Base-by-base conservation (phyloP, 352 stramenopile species). In the Pythium aristosporum region DNA sequence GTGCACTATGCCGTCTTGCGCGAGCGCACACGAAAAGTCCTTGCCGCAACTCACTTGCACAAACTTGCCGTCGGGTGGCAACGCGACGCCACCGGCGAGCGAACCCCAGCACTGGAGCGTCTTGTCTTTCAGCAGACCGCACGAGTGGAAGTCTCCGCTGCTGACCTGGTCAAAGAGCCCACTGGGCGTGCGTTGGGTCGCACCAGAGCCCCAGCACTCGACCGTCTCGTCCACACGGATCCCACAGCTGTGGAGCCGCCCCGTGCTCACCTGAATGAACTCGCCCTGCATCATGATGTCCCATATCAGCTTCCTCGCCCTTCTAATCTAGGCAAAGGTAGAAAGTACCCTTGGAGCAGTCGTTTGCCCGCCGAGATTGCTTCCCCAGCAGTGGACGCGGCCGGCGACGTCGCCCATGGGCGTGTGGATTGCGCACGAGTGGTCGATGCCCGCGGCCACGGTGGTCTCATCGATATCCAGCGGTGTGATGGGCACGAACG, bases 161-260 rank as follows among this genome's bases (percentile, higher is more conserved):
- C 81, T 92, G 66, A 96, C 82, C 66, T 94, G 85, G 37, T 89
- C 77, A 61, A 92, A 96, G 4, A 91, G 65, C 5, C 87, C 87
- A 30, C 74, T 69, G 12, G 86, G 86, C 10, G 67, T 76, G 55
- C 72, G 75, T 21, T 76, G 65, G 2, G 80, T 73, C 0, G 80
- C 77, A 2, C 80, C 77, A 6, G 75, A 56, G 44, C 87, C 87
- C 87, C 87, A 96, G 63, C 87, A 96, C 57, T 81, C 70, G 41
- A 95, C 56, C 8, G 79, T 88, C 73, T 95, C 85, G 48, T 93
- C 85, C 21, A 91, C 75, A 16, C 70, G 80, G 30, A 95, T 71
- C 20, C 81, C 87, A 47, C 87, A 95, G 11, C 75, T 87, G 58
- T 96, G 87, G 60, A 94, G 75, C 3, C 84, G 73, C 0, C 87